Percentiles rank a stretch among this genome's conserved stretches.
These are phyloP conservation scores for Fimicolochytrium jonesii DNA, from an alignment of 192 early-diverging fungal species.

Conservation along the genomic window DNA sequence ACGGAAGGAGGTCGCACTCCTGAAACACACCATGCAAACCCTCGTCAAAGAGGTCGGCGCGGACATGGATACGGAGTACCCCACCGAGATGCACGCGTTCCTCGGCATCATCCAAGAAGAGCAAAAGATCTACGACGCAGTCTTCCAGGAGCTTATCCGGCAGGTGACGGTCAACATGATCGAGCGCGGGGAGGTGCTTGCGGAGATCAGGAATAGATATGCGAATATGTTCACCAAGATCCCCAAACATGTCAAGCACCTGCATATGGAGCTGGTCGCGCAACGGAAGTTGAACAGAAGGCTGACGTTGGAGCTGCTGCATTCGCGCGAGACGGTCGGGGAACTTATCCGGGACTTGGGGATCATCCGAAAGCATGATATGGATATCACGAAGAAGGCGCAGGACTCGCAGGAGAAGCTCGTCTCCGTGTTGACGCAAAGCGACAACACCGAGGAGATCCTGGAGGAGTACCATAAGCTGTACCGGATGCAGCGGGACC, in stretches of 20 bases:
- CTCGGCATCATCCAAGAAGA: conserved; percentile 52
- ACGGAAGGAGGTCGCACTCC: conserved; percentile 51
- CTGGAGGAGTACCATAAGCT: conserved; percentile 57
- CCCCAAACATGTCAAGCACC: conserved; percentile 46
- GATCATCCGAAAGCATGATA: conserved; percentile 49
- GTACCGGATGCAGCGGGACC: conserved; percentile 53
- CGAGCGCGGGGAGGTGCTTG: conserved; percentile 55
- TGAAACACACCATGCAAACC: conserved; percentile 51
- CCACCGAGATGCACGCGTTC: conserved; percentile 59
- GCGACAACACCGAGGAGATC: conserved; percentile 54
- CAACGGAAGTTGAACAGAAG: conserved; percentile 50
- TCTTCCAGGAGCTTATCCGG: conserved; percentile 52
- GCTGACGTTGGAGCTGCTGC: conserved; percentile 47
- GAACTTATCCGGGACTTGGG: conserved; percentile 47
- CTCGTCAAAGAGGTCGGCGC: conserved; percentile 47
- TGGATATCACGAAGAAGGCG: conserved; percentile 48
- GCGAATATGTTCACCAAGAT: conserved; percentile 58
- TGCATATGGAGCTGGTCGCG: conserved; percentile 57
- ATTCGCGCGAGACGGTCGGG: conserved; percentile 41
- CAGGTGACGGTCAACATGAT: conserved; percentile 61
- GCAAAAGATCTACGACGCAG: conserved; percentile 59
- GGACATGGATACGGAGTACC: conserved; percentile 42
- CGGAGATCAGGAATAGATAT: conserved; percentile 52
- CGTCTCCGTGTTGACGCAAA: conserved; percentile 43
- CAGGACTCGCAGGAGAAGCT: conserved; percentile 52